Evolutionary conservation across 306 rosid species (phyloP).

Genomic region (Prunus kanzakura): DNA sequence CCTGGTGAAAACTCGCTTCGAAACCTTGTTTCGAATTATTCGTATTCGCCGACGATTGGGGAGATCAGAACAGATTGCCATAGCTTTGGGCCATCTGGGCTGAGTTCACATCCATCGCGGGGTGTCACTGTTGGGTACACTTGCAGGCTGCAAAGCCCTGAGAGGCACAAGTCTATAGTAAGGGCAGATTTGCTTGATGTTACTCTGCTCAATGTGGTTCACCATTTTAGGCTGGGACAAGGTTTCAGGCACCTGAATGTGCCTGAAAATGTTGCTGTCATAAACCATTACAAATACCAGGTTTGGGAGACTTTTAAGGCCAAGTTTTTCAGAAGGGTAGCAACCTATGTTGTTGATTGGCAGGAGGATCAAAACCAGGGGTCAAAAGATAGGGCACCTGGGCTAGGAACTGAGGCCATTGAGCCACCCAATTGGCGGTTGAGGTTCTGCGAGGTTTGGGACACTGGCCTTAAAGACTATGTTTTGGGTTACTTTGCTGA

Average conservation of each 20-base stretch:
- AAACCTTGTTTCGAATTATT: conserved; percentile 49
- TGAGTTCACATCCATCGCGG: conserved; percentile 51
- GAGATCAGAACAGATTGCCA: conserved; percentile 86
- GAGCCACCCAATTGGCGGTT: conserved; percentile 81
- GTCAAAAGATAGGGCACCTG: conserved; percentile 96
- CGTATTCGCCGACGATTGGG: conserved; percentile 44
- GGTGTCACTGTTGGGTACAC: conserved; percentile 84
- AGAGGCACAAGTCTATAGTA: conserved; percentile 86
- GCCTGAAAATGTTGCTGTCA: conserved; percentile 45
- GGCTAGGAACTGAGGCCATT: conserved; percentile 82
- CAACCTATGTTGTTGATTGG: conserved; percentile 97
- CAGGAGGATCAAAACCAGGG: conserved; percentile 80
- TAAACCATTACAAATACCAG: conserved; percentile 95
- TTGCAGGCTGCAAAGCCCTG: conserved; percentile 68
- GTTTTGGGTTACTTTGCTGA: conserved; percentile 60
- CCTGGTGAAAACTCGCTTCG: conserved; percentile 61
- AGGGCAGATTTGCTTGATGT: conserved; percentile 63
- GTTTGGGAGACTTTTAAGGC: conserved; percentile 86
- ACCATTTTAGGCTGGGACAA: conserved; percentile 69
- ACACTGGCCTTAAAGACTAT: conserved; percentile 75
- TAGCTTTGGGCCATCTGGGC: conserved; percentile 93
- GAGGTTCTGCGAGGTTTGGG: conserved; percentile 91
- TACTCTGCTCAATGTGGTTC: conserved; percentile 82
- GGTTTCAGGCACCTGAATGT: conserved; percentile 45
- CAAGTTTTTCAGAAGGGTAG: conserved; percentile 87